These are phyloP conservation scores for Polytrichum formosum DNA, from an alignment of 225 moss, liverwort and hornwort genomes.

Conservation along the genomic window DNA sequence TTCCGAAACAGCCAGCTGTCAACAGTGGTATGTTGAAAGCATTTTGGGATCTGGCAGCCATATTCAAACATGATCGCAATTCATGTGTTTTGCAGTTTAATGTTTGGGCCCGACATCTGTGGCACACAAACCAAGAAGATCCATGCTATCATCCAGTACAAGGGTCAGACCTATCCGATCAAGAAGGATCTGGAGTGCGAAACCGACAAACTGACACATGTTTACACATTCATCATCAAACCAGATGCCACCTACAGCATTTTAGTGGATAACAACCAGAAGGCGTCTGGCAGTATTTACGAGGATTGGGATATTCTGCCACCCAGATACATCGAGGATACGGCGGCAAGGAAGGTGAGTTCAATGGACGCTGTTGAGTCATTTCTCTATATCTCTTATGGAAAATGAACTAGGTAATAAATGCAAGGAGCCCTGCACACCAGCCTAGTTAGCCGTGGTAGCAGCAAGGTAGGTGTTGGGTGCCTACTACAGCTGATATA, in stretches of 20 bases:
- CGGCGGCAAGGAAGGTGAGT: constrained; percentile 61
- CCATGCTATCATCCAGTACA: constrained; percentile 88
- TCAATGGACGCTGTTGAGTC: too few species aligned
- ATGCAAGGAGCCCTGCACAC: too few species aligned
- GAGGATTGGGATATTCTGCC: constrained; percentile 86
- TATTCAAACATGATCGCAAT: too few species aligned
- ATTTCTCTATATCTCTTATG: too few species aligned
- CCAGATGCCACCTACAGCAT: constrained; percentile 86
- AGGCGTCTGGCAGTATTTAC: constrained; percentile 75
- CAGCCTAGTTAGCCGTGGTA: too few species aligned
- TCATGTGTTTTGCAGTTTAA: constrained; percentile 58
- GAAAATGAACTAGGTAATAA: too few species aligned
- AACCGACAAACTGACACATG: constrained; percentile 85
- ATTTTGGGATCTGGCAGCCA: too few species aligned
- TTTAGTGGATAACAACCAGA: constrained; percentile 76
- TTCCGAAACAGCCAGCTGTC: too few species aligned
- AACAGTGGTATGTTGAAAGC: too few species aligned
- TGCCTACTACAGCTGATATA: too few species aligned
- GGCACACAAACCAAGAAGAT: constrained; percentile 79
- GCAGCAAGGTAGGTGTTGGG: too few species aligned
- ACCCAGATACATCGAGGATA: constrained; percentile 64
- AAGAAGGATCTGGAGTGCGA: constrained; percentile 80
- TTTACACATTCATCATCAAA: constrained; percentile 78
- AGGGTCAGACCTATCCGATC: constrained; percentile 78
- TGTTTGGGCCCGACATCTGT: constrained; percentile 96